Evolutionary conservation across 306 rosid species (phyloP).

Genomic region (Fragaria nilgerrensis): DNA sequence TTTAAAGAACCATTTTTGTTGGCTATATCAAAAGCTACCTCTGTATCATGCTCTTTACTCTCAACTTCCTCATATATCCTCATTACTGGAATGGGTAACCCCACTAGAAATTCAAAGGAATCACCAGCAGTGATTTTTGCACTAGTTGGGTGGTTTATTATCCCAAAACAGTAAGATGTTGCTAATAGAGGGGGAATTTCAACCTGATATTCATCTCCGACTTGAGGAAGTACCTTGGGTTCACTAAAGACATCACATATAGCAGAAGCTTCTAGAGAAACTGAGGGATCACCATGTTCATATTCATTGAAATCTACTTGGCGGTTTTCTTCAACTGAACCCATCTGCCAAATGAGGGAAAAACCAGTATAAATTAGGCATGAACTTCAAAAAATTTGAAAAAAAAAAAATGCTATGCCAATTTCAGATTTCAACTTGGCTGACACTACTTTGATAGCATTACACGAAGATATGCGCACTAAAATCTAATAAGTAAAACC

Average conservation of each 20-base stretch:
- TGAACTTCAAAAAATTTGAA: background rate
- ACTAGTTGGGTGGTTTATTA: conserved; percentile 18
- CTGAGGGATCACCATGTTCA: conserved; percentile 40
- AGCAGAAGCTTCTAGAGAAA: conserved; percentile 43
- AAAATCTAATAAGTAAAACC: background rate
- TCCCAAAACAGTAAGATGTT: conserved; percentile 31
- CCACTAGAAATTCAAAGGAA: conserved; percentile 41
- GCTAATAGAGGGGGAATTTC: conserved; percentile 49
- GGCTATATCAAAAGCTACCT: conserved; percentile 24
- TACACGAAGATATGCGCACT: background rate
- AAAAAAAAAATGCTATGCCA: background rate
- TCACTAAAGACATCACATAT: conserved; percentile 49
- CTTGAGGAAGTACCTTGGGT: conserved; percentile 53
- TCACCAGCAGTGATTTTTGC: conserved; percentile 23
- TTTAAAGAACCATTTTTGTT: conserved; percentile 33
- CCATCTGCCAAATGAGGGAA: conserved; percentile 43
- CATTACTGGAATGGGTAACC: conserved; percentile 51
- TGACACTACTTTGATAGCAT: too few relatives aligned
- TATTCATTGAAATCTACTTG: conserved; percentile 31
- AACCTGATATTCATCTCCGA: conserved; percentile 66
- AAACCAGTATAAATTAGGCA: background rate
- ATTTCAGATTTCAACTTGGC: background rate
- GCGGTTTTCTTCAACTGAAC: conserved; percentile 31
- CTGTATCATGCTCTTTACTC: conserved; percentile 21
- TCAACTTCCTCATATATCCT: conserved; percentile 43